Conservation (phyloP, 2,329 filamentous ascomycete species). For the Botrytis cinerea region DNA sequence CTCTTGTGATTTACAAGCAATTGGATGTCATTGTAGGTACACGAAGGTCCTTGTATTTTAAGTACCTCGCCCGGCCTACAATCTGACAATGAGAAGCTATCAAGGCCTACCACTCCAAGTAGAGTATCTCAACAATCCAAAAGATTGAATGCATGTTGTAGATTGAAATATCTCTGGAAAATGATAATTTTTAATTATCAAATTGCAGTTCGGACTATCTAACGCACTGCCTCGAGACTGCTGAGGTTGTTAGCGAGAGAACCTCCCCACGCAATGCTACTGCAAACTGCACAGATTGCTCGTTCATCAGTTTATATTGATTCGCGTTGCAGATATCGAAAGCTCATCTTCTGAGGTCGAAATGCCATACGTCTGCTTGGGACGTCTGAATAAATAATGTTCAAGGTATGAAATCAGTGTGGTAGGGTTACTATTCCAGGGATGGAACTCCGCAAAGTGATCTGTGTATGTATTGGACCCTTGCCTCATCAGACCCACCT, state of each 20-base stretch:
- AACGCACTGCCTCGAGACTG: not conserved
- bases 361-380: not conserved
- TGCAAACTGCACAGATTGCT: not conserved
- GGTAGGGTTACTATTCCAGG: not conserved
- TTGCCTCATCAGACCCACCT: not conserved
- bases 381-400: not conserved
- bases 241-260: not conserved
- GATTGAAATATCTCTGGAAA: not conserved
- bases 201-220: not conserved
- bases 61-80: not conserved
- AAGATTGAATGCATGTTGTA: not conserved
- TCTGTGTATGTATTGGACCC: not conserved
- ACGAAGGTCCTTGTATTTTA: not conserved
- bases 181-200: not conserved
- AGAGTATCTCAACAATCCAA: not conserved
- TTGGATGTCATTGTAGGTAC: not conserved
- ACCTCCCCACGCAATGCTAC: not conserved
- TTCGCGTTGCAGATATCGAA: too few species aligned
- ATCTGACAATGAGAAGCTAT: not conserved
- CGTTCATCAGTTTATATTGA: not conserved
- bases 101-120: not conserved
- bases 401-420: not conserved
- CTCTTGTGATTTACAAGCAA: too few species aligned
- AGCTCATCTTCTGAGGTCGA: not conserved
- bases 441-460: not conserved